Evolutionary conservation across 2,329 filamentous ascomycete genomes (phyloP).

Genomic region (Penicillium sclerotigenum): DNA sequence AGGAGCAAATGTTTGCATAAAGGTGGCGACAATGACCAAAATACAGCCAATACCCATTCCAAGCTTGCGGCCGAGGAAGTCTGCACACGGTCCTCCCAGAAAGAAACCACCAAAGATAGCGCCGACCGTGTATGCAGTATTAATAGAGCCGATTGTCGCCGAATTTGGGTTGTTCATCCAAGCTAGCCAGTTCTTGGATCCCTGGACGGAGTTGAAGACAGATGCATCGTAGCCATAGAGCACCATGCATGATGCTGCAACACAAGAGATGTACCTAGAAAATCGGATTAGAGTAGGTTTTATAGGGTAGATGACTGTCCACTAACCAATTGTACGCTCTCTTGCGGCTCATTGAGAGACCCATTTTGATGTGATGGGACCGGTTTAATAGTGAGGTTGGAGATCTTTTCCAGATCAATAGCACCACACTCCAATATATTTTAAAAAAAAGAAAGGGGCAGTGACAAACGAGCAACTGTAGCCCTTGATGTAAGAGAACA

Average conservation of each 20-base stretch:
- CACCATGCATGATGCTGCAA: slow-evolving; percentile 71
- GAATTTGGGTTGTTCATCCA: slow-evolving; percentile 55
- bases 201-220: slow-evolving; percentile 70
- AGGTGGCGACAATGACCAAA: slow-evolving; percentile 64
- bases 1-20: slow-evolving; percentile 66
- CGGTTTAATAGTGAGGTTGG: background rate
- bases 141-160: slow-evolving; percentile 56
- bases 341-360: slow-evolving; percentile 24
- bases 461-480: background rate
- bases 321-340: slow-evolving; percentile 34
- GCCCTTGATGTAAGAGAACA: background rate
- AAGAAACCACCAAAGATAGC: slow-evolving; percentile 70
- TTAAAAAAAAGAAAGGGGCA: background rate
- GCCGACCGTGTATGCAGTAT: slow-evolving; percentile 68
- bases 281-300: background rate
- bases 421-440: background rate
- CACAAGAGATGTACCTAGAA: slow-evolving; percentile 61
- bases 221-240: slow-evolving; percentile 73
- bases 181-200: slow-evolving; percentile 62
- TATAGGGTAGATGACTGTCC: background rate
- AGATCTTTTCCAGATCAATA: background rate
- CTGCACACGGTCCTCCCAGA: slow-evolving; percentile 62
- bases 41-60: slow-evolving; percentile 65
- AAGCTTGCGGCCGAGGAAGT: slow-evolving; percentile 59
- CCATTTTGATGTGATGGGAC: slow-evolving; percentile 16